Percentiles rank a stretch among this genome's conserved stretches.
Conservation (phyloP, 768 basidiomycete species). For the Auriscalpium orientale region DNA sequence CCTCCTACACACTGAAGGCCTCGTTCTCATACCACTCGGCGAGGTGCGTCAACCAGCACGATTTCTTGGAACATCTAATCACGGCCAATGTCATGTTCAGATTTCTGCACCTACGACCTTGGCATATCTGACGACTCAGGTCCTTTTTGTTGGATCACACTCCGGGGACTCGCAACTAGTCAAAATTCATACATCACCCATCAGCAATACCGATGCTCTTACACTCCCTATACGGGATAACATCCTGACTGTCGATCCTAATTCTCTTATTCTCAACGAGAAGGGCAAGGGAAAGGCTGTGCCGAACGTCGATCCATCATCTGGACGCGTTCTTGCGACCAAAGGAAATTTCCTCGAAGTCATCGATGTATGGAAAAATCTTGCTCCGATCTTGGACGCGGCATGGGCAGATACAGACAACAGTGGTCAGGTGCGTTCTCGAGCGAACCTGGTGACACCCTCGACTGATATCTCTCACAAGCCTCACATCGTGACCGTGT, state of each 20-base stretch:
- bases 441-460: background rate
- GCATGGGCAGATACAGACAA: conserved; percentile 65
- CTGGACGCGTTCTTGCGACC: conserved; percentile 18
- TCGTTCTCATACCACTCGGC: conserved; percentile 58
- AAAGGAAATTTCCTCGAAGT: conserved; percentile 53
- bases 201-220: conserved; percentile 30
- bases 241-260: conserved; percentile 34
- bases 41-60: conserved; percentile 41
- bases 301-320: conserved; percentile 32
- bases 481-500: conserved; percentile 82
- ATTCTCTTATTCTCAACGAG: conserved; percentile 29
- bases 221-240: conserved; percentile 47
- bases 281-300: conserved; percentile 29
- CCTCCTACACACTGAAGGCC: conserved; percentile 28
- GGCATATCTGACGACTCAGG: conserved; percentile 30
- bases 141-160: conserved; percentile 75
- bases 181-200: conserved; percentile 41
- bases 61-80: background rate
- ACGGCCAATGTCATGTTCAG: background rate
- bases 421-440: conserved; percentile 52
- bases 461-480: conserved; percentile 19
- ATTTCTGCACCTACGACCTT: background rate
- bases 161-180: conserved; percentile 75
- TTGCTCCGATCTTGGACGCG: conserved; percentile 81
- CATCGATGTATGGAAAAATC: conserved; percentile 60